Base-by-base conservation (phyloP, 345 rosid species). In the Syzygium oleosum region DNA sequence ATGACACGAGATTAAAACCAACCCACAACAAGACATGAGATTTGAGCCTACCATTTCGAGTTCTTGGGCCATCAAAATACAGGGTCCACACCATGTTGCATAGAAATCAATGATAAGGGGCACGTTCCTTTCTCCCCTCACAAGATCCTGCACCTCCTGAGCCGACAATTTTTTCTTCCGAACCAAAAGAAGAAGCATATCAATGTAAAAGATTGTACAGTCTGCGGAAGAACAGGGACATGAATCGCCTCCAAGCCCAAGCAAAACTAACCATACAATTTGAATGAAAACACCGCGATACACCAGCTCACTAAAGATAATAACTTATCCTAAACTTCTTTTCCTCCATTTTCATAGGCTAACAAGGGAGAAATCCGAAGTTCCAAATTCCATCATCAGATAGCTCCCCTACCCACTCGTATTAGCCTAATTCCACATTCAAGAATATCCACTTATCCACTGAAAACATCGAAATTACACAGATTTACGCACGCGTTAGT, bases 21-120 rank as follows among this genome's bases (percentile, higher is more conserved):
- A 17, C 56, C 61, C 77, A 52, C n/a, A 22, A 6, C 34, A 80
- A 53, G 43, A 21, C 54, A 85, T 61, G 25, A 38, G 85, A 22
- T 17, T 29, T 68, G 25, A 86, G 38, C 88, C 84, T 92, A 95
- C 99, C 99, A 94, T 94, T 94, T 94, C 99, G 84, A 97, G 96
- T 92, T 95, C 97, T 88, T 95, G 99, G 31, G 98, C 98, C 98
- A 95, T 96, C 92, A 95, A 91, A 90, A 95, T 94, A 90, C 98
- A 97, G 68, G 99, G 99, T 78, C 99, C 99, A 90, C 99, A 95
- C 99, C 99, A 96, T 3, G 99, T 95, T 3, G 99, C 99, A 88
- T 96, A 95, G 94, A 97, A 96, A 91, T 97, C 99, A 61, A 97
- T 94, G 88, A 96, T 89, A 31, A 97, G 85, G 3, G 98, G 99